Base-by-base conservation (phyloP, 2,329 filamentous ascomycete species). In the Phoma sp. region DNA sequence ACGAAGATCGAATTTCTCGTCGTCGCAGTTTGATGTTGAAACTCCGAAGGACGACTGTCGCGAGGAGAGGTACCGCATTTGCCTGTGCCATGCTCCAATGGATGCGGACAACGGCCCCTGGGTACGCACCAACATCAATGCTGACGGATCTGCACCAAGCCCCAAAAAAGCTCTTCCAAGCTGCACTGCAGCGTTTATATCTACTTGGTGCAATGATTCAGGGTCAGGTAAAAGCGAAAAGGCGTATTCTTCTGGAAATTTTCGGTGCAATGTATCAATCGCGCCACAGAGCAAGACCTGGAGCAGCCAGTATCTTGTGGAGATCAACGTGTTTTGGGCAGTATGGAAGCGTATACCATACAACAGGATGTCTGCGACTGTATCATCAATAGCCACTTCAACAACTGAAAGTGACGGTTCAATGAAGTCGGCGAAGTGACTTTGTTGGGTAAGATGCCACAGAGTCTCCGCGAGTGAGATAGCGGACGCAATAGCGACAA, bases 281-380 rank as follows among this genome's bases (percentile, higher is more conserved):
- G 34, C 25, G 17, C 49, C 49, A 20, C 36, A 53, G 2, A 53
- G 18, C 14, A 47, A 10, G 21, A 34, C 14, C 10, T 53, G 42
- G 20, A 53, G 40, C 23, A 53, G 15, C 49, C 42, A 47, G n/a
- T 47, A 53, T 5, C 42, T 30, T 11, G 49, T 53, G 7, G 36
- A 28, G 6, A 42, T 30, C 3, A 53, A 25, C 42, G 42, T 36
- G 9, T 28, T 26, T 18, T 47, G 29, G 2, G 36, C 29, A 4
- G 18, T 28, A 9, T 30, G 14, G 29, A 53, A 47, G 4, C 25
- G 12, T 5, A 47, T n/a, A 1, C 49, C 36, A 25, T 36, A 10
- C 9, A n/a, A 7, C 6, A 49, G 21, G 11, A 49, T 42, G 4
- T 49, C 37, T 11, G 21, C 37, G 1, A 49, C 29, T 2, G 29